A percentile compares a stretch with the other conserved stretches of the same genome.
Conservation (phyloP, 495 filamentous ascomycete species). For the Clavariopsis aquatica region DNA sequence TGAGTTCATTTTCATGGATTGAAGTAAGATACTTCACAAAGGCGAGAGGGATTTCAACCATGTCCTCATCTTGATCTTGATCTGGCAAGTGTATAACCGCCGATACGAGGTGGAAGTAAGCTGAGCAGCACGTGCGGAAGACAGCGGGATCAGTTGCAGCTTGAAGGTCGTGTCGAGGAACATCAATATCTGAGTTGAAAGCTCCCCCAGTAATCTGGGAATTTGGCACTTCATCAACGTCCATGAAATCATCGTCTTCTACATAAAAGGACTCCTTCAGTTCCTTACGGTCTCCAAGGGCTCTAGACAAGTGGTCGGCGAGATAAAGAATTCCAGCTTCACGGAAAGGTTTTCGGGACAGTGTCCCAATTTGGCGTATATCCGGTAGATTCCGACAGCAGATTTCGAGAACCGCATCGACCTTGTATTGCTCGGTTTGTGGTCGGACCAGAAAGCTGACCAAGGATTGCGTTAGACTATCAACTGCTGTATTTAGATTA, state of each 20-base stretch:
- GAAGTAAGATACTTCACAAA: constrained; percentile 55
- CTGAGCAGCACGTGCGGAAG: constrained; percentile 46
- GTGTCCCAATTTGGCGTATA: constrained; percentile 8
- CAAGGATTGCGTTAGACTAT: constrained; percentile 35
- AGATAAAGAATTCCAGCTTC: constrained; percentile 19
- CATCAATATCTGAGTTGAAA: constrained; percentile 38
- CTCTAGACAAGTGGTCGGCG: constrained; percentile 26
- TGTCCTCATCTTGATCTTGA: background rate
- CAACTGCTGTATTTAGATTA: constrained; percentile 29
- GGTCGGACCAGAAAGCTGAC: constrained; percentile 34
- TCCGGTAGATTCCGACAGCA: constrained; percentile 27
- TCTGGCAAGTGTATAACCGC: constrained; percentile 4
- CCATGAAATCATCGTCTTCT: constrained; percentile 64
- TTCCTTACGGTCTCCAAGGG: constrained; percentile 50
- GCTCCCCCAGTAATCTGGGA: constrained; percentile 51
- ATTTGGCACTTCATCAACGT: constrained; percentile 72
- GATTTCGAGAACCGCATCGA: constrained; percentile 42
- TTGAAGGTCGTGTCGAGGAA: constrained; percentile 53
- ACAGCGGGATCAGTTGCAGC: constrained; percentile 52
- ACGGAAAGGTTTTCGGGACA: constrained; percentile 24
- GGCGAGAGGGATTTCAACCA: constrained; percentile 16
- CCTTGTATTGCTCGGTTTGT: constrained; percentile 40
- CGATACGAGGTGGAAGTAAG: constrained; percentile 33
- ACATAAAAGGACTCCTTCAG: constrained; percentile 36
- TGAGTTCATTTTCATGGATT: constrained; percentile 54